These are phyloP conservation scores for Amyloporia xantha DNA, from an alignment of 768 basidiomycete genomes.

Conservation along the genomic window DNA sequence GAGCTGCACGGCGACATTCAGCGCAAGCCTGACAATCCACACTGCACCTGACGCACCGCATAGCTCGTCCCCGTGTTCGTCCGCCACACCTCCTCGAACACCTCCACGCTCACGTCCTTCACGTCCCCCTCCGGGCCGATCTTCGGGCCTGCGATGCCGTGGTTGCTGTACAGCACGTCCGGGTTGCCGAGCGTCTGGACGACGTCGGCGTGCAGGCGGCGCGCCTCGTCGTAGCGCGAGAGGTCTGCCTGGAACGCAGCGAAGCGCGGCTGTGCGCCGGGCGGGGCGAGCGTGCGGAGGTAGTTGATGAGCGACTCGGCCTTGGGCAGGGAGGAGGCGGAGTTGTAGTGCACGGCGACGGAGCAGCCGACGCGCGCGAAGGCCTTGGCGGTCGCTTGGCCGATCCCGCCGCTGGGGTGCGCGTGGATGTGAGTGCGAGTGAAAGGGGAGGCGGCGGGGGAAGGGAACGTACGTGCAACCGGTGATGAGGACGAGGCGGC, in stretches of 20 bases:
- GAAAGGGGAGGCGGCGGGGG: neutral
- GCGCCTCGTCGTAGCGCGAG: slow-evolving; percentile 37
- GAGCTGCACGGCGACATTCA: slow-evolving; percentile 26
- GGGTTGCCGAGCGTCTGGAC: slow-evolving; percentile 39
- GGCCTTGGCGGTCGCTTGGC: slow-evolving; percentile 40
- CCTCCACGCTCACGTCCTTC: slow-evolving; percentile 35
- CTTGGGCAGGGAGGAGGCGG: slow-evolving; percentile 26
- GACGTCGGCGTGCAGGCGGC: slow-evolving; percentile 36
- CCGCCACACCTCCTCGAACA: slow-evolving; percentile 41
- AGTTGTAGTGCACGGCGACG: slow-evolving; percentile 46
- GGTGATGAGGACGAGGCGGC: slow-evolving; percentile 31
- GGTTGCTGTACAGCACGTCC: slow-evolving; percentile 47
- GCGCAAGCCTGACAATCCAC: neutral
- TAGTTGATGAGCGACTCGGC: slow-evolving; percentile 36
- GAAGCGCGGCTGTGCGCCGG: slow-evolving; percentile 29
- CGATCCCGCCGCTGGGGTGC: slow-evolving; percentile 47
- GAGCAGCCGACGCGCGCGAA: slow-evolving; percentile 37
- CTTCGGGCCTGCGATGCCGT: slow-evolving; percentile 34
- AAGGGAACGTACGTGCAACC: slow-evolving; percentile 29
- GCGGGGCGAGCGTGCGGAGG: slow-evolving; percentile 20
- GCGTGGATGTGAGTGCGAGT: neutral
- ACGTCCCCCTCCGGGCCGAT: slow-evolving; percentile 43
- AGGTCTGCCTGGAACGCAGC: slow-evolving; percentile 44
- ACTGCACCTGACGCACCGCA: slow-evolving; percentile 30
- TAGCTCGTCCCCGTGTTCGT: slow-evolving; percentile 41